Percentiles rank a stretch among this genome's conserved stretches.
These are phyloP conservation scores for Lepraria neglecta DNA, from an alignment of 495 filamentous ascomycete genomes.

Conservation along the genomic window DNA sequence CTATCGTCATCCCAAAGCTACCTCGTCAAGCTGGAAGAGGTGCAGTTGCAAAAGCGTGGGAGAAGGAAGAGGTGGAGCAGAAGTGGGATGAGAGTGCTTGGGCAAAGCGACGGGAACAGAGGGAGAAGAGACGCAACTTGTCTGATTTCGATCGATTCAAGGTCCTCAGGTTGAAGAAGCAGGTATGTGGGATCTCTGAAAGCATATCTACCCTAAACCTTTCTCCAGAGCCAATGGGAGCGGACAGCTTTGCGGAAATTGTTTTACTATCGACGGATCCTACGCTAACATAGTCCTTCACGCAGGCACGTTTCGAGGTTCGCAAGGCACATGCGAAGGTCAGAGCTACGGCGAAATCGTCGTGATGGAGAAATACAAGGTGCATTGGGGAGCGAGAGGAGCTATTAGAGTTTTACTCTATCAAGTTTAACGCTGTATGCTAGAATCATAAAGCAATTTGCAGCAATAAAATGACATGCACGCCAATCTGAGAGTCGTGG, in stretches of 20 bases:
- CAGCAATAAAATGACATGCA: neutral
- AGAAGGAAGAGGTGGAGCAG: slow-evolving; percentile 74
- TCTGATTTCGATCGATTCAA: slow-evolving; percentile 99
- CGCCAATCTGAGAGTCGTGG: neutral
- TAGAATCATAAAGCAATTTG: neutral
- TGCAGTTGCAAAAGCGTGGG: slow-evolving; percentile 77
- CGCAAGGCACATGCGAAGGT: slow-evolving; percentile 85
- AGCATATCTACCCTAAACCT: too few species aligned
- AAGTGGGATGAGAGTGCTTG: slow-evolving; percentile 84
- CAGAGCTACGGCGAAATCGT: slow-evolving; percentile 51
- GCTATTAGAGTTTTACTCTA: slow-evolving; percentile 2
- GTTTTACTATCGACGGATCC: neutral
- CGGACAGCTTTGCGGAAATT: neutral
- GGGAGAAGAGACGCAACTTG: slow-evolving; percentile 78
- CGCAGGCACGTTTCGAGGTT: slow-evolving; percentile 81
- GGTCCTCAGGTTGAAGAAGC: slow-evolving; percentile 95
- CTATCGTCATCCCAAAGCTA: slow-evolving; percentile 79
- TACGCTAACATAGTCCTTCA: slow-evolving; percentile 24
- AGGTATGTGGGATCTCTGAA: slow-evolving; percentile 49
- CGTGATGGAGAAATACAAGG: neutral
- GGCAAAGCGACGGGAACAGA: slow-evolving; percentile 80
- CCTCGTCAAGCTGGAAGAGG: slow-evolving; percentile 80
- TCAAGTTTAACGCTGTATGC: neutral
- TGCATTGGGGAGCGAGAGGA: neutral
- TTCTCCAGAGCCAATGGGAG: too few species aligned